Evolutionary conservation across 2,329 filamentous ascomycete species (phyloP).

Genomic region (Sporothrix protearum): DNA sequence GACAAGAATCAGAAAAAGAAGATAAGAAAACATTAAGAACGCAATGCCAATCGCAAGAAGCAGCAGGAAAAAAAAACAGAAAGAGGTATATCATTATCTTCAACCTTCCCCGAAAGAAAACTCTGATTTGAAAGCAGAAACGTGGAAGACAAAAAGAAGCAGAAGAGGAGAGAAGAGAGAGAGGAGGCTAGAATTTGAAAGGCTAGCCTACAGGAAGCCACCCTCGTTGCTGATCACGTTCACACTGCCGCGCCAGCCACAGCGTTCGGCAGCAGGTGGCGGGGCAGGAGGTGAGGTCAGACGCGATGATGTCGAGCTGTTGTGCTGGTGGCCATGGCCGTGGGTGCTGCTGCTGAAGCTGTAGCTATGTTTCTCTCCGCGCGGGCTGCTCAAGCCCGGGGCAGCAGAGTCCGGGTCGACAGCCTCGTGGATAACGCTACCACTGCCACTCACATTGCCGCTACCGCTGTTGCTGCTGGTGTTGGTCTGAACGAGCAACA

Average conservation of each 20-base stretch:
- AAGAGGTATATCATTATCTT: conserved; percentile 5
- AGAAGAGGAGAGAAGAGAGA: not conserved
- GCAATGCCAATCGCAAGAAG: not conserved
- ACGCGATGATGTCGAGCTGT: conserved; percentile 12
- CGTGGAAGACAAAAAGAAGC: not conserved
- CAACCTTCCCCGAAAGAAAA: not conserved
- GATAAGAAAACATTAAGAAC: not conserved
- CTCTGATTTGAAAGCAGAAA: not conserved
- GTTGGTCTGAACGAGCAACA: conserved; percentile 57
- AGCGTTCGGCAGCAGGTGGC: conserved; percentile 43
- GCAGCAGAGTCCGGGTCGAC: not conserved
- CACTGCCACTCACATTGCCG: conserved; percentile 32
- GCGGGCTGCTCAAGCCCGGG: conserved; percentile 22
- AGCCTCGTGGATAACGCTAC: conserved; percentile 33
- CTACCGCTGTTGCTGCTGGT: conserved; percentile 47
- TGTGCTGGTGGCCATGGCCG: conserved; percentile 27
- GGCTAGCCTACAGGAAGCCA: conserved; percentile 47
- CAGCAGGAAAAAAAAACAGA: not conserved
- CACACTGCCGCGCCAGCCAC: conserved; percentile 56
- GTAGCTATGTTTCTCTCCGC: conserved; percentile 22
- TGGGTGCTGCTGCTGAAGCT: conserved; percentile 39
- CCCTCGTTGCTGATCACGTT: conserved; percentile 53
- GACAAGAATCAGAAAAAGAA: not conserved
- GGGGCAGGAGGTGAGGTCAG: conserved; percentile 33
- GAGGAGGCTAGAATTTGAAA: not conserved